Conservation (phyloP, 2,329 filamentous ascomycete genomes). For the Fusarium sp. region DNA sequence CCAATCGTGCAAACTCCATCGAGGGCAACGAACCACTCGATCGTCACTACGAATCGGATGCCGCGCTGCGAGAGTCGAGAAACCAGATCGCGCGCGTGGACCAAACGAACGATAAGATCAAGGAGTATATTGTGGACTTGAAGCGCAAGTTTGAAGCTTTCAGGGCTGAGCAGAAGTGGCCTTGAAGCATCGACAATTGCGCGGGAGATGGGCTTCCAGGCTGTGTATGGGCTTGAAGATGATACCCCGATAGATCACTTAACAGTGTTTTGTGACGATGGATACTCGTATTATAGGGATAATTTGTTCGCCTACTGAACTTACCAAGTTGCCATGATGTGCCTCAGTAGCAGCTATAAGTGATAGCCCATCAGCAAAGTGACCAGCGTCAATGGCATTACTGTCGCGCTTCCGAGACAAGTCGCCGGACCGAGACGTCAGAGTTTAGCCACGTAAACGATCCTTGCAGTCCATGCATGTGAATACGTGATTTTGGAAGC, state of each 20-base stretch:
- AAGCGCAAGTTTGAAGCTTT: background rate
- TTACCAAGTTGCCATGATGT: background rate
- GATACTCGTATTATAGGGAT: background rate
- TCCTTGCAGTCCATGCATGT: background rate
- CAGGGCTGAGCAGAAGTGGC: background rate
- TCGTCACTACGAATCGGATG: background rate
- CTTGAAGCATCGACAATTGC: background rate
- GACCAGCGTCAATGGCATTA: background rate
- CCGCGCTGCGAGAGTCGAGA: background rate
- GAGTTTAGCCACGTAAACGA: background rate
- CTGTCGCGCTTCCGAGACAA: background rate
- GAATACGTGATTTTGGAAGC: background rate
- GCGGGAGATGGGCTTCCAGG: no score
- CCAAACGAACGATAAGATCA: background rate
- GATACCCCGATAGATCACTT: background rate
- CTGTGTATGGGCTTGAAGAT: background rate
- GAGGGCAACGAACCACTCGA: background rate
- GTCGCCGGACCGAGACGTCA: background rate
- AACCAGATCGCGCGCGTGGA: background rate
- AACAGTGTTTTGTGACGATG: rapidly evolving
- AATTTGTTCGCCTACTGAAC: background rate
- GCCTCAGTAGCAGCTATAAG: background rate
- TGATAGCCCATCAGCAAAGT: background rate
- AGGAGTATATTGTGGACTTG: background rate
- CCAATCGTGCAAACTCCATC: background rate